These are phyloP conservation scores for Xanthoconium separans DNA, from an alignment of 1,284 basidiomycete genomes.

Conservation along the genomic window DNA sequence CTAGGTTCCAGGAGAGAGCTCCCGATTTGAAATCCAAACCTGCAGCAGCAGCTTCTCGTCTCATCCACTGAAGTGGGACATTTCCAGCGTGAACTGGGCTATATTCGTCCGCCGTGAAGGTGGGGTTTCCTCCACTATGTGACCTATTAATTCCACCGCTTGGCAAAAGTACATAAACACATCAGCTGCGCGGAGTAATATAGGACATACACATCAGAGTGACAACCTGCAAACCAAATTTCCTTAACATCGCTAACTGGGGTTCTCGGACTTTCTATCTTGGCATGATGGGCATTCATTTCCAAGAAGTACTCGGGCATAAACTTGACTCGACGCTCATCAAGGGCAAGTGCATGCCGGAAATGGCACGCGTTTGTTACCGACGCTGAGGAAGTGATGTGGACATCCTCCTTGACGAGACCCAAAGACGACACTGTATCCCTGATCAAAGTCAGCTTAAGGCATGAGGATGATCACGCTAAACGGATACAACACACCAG, in stretches of 20 bases:
- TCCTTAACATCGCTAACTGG: not conserved
- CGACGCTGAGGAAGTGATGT: conserved; percentile 13
- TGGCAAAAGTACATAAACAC: not conserved
- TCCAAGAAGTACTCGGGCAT: conserved; percentile 35
- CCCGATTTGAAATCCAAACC: not conserved
- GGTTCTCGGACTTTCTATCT: not conserved
- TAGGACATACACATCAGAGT: not conserved
- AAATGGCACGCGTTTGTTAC: conserved; percentile 31
- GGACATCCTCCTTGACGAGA: conserved; percentile 15
- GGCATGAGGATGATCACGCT: too few species aligned
- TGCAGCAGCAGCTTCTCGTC: conserved; percentile 1
- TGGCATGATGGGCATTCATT: conserved; percentile 22
- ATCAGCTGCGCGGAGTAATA: not conserved
- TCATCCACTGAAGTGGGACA: conserved; percentile 20
- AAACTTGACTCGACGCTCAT: conserved; percentile 39
- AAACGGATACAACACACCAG: not conserved
- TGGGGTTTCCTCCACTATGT: too few species aligned
- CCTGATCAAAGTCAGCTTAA: conserved; percentile 24
- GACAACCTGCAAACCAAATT: not conserved
- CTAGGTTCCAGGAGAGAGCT: not conserved
- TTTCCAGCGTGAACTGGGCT: conserved; percentile 14
- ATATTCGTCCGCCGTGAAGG: not conserved
- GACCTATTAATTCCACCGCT: conserved; percentile 3
- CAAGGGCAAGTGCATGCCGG: conserved; percentile 39
- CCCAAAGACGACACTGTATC: conserved; percentile 40